Conservation (phyloP, 345 rosid species). For the Corchorus capsularis region DNA sequence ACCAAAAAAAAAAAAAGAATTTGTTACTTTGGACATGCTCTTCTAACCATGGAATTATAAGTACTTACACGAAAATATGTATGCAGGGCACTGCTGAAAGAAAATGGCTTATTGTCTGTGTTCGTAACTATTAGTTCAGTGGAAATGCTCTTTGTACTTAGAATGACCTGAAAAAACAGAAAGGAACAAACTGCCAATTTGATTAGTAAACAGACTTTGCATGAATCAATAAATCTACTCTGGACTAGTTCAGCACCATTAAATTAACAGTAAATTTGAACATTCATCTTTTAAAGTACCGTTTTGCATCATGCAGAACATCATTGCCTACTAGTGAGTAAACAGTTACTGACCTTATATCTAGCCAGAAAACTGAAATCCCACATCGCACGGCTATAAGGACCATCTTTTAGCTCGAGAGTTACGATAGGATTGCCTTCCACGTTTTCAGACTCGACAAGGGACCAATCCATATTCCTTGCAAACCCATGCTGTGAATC, state of each 20-base stretch:
- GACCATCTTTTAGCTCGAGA: constrained; percentile 79
- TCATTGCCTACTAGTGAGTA: constrained; percentile 8
- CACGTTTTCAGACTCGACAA: constrained; percentile 56
- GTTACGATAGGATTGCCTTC: constrained; percentile 69
- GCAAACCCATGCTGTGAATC: constrained; percentile 85
- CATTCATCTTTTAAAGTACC: background rate
- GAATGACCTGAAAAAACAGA: constrained; percentile 53
- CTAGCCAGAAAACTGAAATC: constrained; percentile 83
- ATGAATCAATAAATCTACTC: background rate
- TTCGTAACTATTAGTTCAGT: constrained; percentile 74
- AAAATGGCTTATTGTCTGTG: constrained; percentile 77
- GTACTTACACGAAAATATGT: constrained; percentile 78
- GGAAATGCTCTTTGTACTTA: constrained; percentile 64
- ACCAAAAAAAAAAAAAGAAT: background rate
- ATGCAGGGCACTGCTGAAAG: constrained; percentile 81
- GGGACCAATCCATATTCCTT: constrained; percentile 93
- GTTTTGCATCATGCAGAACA: background rate
- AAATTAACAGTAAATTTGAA: background rate
- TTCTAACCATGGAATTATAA: constrained; percentile 1
- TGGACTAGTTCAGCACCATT: background rate
- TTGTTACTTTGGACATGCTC: constrained; percentile 2
- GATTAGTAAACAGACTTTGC: background rate
- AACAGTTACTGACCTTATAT: constrained; percentile 53
- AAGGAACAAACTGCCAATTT: constrained; percentile 19
- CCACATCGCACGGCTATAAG: constrained; percentile 94